Evolutionary conservation across 2,329 filamentous ascomycete species (phyloP), one percentile per base, ranked within the genome.

Genomic region (Fusarium avenaceum): DNA sequence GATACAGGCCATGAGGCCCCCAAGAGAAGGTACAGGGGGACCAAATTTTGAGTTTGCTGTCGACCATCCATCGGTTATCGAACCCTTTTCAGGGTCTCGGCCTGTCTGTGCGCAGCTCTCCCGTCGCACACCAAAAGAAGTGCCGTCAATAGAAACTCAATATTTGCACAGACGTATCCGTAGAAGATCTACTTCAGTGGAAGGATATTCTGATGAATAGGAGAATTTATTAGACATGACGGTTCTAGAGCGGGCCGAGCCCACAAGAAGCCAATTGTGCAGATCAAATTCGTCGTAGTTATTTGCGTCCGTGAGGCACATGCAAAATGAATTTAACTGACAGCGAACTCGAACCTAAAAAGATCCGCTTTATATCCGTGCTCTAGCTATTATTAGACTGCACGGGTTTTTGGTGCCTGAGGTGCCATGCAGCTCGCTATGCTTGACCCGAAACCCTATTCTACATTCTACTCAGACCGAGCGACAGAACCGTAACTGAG

Each of bases 51-150:
- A 38, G 52, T 49, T n/a, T 46, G 26, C 28, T 45, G 26, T 30
- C 35, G 24, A 35, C 28, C 43, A 51, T 59, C 52, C 43, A 51
- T 59, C 52, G 52, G 59, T 26, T 51, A 64, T 50, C 52, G 59
- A 63, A 20, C 35, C 28, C 32, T 39, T 40, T 15, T 30, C 35
- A 58, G 60, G 59, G 35, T 52, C 46, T 58, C 40, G 11, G 43
- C 30, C 30, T 40, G 42, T 55, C 49, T 55, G 40, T 58, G 42
- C 40, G 30, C 28, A 33, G 30, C 13, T 33, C 11, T 30, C 28
- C 9, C 28, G 28, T 5, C 28, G 11, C 28, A 30, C 28, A 30
- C 28, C 28, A 35, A 35, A 35, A 17, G n/a, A 35, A 35, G 33
- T 35, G 33, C 33, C 14, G 4, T 30, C 9, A 30, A 30, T 11